Conservation (phyloP, 306 rosid species). For the Arachis hypogaea region DNA sequence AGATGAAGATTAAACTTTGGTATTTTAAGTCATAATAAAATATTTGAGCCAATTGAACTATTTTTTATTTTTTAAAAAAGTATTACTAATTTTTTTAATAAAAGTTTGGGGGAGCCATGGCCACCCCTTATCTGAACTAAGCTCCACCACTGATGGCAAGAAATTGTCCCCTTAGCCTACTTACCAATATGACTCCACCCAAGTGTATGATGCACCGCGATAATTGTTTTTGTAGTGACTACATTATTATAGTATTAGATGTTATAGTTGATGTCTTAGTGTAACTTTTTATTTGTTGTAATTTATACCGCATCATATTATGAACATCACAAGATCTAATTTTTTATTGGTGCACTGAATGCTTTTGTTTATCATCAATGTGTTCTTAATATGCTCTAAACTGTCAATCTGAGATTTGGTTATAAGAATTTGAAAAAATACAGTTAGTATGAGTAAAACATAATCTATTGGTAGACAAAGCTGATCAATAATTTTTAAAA, state of each 20-base stretch:
- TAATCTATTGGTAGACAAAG: not conserved
- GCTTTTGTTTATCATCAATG: not conserved
- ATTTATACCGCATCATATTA: constrained; percentile 23
- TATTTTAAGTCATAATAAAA: too few species aligned
- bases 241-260: constrained; percentile 35
- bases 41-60: too few species aligned
- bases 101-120: too few species aligned
- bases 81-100: too few species aligned
- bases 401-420: not conserved
- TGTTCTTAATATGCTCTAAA: not conserved
- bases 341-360: not conserved
- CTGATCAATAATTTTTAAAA: not conserved
- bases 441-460: not conserved
- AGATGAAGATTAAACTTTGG: too few species aligned
- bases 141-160: too few species aligned
- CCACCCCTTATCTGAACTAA: too few species aligned
- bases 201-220: constrained; percentile 76
- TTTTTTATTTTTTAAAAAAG: too few species aligned
- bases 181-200: constrained; percentile 85
- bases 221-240: constrained; percentile 30
- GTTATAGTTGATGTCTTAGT: constrained; percentile 30
- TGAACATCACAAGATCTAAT: constrained; percentile 23
- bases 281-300: constrained; percentile 43
- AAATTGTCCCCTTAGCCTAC: constrained; percentile 86
- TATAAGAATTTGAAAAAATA: not conserved